phyloP scores from a whole-genome alignment of 331 rosid genomes.

The Rhamnella rubrinervis region DNA sequence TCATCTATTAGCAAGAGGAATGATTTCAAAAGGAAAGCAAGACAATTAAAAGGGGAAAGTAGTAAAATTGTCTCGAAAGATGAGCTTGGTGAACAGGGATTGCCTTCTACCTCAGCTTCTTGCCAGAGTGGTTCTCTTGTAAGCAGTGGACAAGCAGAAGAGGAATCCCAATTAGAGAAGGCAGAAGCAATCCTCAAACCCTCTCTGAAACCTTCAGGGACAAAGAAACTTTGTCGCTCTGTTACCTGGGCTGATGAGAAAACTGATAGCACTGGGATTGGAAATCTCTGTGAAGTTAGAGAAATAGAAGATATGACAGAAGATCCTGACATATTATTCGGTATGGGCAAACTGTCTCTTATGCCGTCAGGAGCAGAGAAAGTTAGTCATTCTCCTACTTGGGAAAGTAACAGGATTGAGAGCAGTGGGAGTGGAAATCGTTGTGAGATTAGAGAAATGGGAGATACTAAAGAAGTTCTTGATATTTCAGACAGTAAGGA shows the following conservation, averaged over 20 bases:
- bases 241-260: conserved; percentile 91
- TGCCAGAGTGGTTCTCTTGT: conserved; percentile 24
- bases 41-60: conserved; percentile 24
- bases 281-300: conserved; percentile 52
- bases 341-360: conserved; percentile 32
- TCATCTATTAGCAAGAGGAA: conserved; percentile 28
- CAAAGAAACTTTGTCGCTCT: conserved; percentile 55
- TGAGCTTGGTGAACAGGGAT: conserved; percentile 29
- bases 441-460: conserved; percentile 48
- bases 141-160: conserved; percentile 32
- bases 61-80: conserved; percentile 27
- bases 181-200: conserved; percentile 41
- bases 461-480: conserved; percentile 31
- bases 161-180: conserved; percentile 34
- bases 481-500: conserved; percentile 21
- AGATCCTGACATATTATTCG: conserved; percentile 18
- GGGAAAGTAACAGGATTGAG: conserved; percentile 54
- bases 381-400: conserved; percentile 48
- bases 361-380: conserved; percentile 43
- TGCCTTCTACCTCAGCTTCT: conserved; percentile 42
- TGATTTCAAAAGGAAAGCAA: conserved; percentile 33
- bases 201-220: conserved; percentile 57
- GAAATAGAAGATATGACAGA: conserved; percentile 32
- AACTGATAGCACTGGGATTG: conserved; percentile 32
- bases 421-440: conserved; percentile 36